These are phyloP conservation scores for Pseudogymnoascus sp. DNA, from an alignment of 2,329 filamentous ascomycete species.

Conservation along the genomic window DNA sequence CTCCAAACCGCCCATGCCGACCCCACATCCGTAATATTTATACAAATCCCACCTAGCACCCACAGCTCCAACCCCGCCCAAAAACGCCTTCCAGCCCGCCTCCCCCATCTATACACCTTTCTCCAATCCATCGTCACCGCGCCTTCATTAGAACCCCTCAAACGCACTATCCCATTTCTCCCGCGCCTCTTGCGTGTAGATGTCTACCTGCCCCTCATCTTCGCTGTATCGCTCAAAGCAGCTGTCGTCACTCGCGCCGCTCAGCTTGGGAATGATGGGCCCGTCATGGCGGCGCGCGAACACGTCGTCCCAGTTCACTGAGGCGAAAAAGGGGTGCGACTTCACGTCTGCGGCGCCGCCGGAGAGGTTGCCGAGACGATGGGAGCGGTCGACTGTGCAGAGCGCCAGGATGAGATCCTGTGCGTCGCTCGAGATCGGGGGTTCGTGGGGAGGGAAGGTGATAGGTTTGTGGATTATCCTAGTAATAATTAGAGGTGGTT, in stretches of 20 bases:
- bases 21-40: background rate
- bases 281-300: slow-evolving; percentile 55
- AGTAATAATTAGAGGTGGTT: background rate
- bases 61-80: background rate
- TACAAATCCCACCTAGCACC: background rate
- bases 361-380: slow-evolving; percentile 68
- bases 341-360: slow-evolving; percentile 68
- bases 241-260: slow-evolving; percentile 64
- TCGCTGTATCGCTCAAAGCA: slow-evolving; percentile 75
- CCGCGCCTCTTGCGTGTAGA: slow-evolving; percentile 62
- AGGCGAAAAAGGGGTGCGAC: slow-evolving; percentile 65
- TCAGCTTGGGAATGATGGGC: slow-evolving; percentile 67
- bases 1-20: background rate
- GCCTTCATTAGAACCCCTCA: slow-evolving; percentile 51
- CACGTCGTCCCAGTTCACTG: slow-evolving; percentile 66
- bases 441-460: slow-evolving; percentile 62
- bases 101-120: background rate
- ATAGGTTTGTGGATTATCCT: slow-evolving; percentile 75
- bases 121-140: background rate
- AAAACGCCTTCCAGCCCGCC: background rate
- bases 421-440: slow-evolving; percentile 56
- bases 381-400: slow-evolving; percentile 71
- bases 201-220: slow-evolving; percentile 49
- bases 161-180: slow-evolving; percentile 64
- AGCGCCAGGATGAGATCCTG: slow-evolving; percentile 68